Evolutionary conservation across 495 filamentous ascomycete species (phyloP).

Genomic region (Neurospora tetraspora): DNA sequence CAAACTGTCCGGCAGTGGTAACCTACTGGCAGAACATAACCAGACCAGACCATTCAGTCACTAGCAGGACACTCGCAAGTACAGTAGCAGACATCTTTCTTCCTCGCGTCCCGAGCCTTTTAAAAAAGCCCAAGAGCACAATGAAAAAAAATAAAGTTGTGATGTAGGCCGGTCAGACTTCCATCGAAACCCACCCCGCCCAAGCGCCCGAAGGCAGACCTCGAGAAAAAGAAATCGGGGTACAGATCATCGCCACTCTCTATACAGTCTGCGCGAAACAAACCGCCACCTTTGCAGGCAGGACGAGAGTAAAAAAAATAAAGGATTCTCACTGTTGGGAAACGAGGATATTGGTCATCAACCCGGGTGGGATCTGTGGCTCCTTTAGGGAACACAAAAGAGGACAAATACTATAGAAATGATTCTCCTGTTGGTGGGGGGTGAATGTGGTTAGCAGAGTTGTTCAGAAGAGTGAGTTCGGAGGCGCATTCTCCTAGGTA

Average conservation of each 20-base stretch:
- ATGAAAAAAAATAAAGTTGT: slow-evolving; percentile 32
- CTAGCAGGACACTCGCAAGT: too few species aligned
- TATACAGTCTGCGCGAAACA: slow-evolving; percentile 32
- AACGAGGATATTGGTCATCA: slow-evolving; percentile 51
- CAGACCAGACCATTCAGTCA: too few species aligned
- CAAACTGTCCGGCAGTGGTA: not conserved
- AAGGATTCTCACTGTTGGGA: slow-evolving; percentile 46
- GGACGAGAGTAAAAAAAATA: slow-evolving; percentile 36
- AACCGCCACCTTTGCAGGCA: slow-evolving; percentile 42
- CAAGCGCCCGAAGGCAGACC: slow-evolving; percentile 44
- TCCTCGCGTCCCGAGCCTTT: slow-evolving; percentile 27
- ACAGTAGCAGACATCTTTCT: slow-evolving; percentile 16
- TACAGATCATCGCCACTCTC: slow-evolving; percentile 57
- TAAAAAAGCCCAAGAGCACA: slow-evolving; percentile 25
- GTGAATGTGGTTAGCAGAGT: too few species aligned
- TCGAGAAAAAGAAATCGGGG: slow-evolving; percentile 32
- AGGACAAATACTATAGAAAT: slow-evolving; percentile 83
- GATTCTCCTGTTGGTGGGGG: slow-evolving; percentile 48
- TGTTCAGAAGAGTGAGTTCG: too few species aligned
- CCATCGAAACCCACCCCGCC: slow-evolving; percentile 51
- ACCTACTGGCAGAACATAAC: too few species aligned
- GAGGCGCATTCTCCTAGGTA: too few species aligned
- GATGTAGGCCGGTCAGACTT: slow-evolving; percentile 50
- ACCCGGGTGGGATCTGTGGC: slow-evolving; percentile 54
- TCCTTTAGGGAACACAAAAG: slow-evolving; percentile 68